phyloP scores from a whole-genome alignment of 306 rosid species.

The Acacia crassicarpa region DNA sequence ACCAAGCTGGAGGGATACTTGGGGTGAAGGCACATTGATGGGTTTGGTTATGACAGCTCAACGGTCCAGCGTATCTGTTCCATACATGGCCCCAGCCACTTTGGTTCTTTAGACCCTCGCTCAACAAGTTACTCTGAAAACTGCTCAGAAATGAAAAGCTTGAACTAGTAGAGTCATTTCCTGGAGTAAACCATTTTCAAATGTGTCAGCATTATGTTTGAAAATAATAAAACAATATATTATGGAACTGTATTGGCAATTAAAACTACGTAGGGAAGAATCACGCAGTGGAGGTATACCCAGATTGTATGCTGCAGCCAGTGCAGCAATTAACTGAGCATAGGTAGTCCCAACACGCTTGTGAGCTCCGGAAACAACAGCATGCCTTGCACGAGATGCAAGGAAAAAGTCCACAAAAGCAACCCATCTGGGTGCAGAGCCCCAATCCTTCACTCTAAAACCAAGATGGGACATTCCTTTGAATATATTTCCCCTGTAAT shows the following conservation, averaged over 20 bases:
- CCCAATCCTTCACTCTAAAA: conserved; percentile 97
- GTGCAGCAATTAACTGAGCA: conserved; percentile 94
- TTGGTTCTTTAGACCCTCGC: conserved; percentile 77
- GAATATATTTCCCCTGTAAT: conserved; percentile 66
- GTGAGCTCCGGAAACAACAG: conserved; percentile 88
- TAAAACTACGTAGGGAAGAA: background rate
- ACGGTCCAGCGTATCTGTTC: conserved; percentile 90
- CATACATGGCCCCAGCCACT: conserved; percentile 98
- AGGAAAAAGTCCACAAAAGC: conserved; percentile 98
- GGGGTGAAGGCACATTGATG: conserved; percentile 84
- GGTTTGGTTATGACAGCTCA: conserved; percentile 70
- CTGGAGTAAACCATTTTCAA: conserved; percentile 40
- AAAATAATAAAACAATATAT: conserved; percentile 7
- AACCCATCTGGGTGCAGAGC: conserved; percentile 99
- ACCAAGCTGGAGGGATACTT: conserved; percentile 89
- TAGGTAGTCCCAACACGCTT: conserved; percentile 96
- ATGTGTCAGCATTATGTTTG: conserved; percentile 17
- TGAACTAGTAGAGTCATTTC: conserved; percentile 51
- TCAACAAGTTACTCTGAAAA: conserved; percentile 74
- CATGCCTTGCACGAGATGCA: conserved; percentile 82
- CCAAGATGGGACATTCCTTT: conserved; percentile 50
- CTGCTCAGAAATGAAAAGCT: conserved; percentile 77
- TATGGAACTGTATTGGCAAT: background rate
- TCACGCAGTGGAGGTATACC: conserved; percentile 37
- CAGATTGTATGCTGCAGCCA: conserved; percentile 78